Conservation (phyloP, 2,329 filamentous ascomycete species). For the Stagonosporopsis chrysanthemi region DNA sequence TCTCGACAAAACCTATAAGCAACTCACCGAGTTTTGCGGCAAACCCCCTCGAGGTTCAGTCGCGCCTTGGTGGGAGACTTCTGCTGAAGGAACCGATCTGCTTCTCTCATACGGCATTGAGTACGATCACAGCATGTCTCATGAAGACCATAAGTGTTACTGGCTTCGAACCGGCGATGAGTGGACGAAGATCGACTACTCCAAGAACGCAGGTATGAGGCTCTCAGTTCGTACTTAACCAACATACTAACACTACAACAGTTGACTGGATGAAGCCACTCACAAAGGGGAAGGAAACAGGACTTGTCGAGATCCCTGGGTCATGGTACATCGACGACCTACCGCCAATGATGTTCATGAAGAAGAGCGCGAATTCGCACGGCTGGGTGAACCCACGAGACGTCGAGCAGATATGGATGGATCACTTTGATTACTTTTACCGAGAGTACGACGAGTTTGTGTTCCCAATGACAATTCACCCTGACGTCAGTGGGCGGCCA, state of each 20-base stretch:
- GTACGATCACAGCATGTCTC: constrained; percentile 72
- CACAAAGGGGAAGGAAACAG: constrained; percentile 65
- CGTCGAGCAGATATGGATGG: constrained; percentile 69
- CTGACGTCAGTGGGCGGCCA: constrained; percentile 69
- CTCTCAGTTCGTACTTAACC: not conserved
- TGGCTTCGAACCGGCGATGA: constrained; percentile 68
- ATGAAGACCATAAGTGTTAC: constrained; percentile 70
- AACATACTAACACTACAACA: not conserved
- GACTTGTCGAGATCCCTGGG: constrained; percentile 69
- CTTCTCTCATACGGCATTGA: constrained; percentile 71
- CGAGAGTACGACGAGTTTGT: constrained; percentile 78
- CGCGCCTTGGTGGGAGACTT: constrained; percentile 78
- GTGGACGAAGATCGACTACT: constrained; percentile 73
- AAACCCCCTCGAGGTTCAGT: constrained; percentile 76
- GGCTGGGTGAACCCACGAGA: constrained; percentile 64
- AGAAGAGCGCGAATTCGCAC: constrained; percentile 67
- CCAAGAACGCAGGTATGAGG: constrained; percentile 58
- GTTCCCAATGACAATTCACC: constrained; percentile 79
- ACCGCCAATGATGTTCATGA: constrained; percentile 76
- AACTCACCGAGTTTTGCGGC: constrained; percentile 73
- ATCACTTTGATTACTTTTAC: constrained; percentile 77
- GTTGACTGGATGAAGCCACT: constrained; percentile 72
- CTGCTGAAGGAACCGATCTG: constrained; percentile 69
- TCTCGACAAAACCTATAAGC: constrained; percentile 74
- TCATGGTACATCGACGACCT: constrained; percentile 27